Evolutionary conservation across 208 protist species (phyloP).

Genomic region (Trypanosoma conorhini): DNA sequence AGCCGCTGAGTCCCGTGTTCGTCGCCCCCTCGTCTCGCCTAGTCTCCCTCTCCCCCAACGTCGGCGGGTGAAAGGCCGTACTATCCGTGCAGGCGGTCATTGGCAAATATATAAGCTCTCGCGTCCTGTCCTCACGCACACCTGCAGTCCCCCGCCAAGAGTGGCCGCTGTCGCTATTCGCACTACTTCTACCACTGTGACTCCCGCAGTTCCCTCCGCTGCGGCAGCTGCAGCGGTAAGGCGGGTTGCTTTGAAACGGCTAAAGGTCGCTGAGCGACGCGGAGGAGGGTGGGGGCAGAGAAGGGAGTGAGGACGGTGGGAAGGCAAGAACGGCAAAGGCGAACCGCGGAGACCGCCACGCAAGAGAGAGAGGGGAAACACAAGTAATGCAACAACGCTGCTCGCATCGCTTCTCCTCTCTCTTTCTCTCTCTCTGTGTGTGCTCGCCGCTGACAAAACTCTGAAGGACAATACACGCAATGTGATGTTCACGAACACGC

Average conservation of each 20-base stretch:
- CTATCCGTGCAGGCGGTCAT: neutral
- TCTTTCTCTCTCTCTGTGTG: neutral
- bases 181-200: neutral
- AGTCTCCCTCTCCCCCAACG: neutral
- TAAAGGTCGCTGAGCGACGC: neutral
- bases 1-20: neutral
- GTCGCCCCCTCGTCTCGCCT: neutral
- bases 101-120: neutral
- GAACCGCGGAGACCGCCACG: neutral
- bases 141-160: neutral
- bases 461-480: neutral
- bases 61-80: neutral
- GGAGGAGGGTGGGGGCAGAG: too few species aligned
- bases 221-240: neutral
- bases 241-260: neutral
- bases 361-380: neutral
- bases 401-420: neutral
- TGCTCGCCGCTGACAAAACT: neutral
- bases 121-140: neutral
- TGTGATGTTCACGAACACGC: neutral
- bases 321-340: neutral
- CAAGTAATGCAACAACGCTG: neutral
- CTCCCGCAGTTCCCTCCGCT: neutral
- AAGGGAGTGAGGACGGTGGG: neutral
- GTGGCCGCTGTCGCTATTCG: neutral